Evolutionary conservation across 192 early-diverging fungal genomes (phyloP).

Genomic region (Coemansia sp.): DNA sequence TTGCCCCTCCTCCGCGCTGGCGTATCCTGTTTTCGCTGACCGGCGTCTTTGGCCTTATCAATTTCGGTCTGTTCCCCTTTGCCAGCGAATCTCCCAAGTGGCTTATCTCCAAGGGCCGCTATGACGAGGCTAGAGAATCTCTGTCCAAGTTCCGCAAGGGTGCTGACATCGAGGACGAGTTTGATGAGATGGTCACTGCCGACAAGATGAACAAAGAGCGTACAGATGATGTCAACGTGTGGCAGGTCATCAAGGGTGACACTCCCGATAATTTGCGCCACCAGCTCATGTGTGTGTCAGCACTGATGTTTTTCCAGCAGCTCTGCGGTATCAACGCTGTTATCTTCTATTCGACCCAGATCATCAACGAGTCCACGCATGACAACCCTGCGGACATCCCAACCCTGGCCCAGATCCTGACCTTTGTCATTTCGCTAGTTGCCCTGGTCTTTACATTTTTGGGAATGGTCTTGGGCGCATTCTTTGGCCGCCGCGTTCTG

Average conservation of each 20-base stretch:
- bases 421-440: slow-evolving; percentile 51
- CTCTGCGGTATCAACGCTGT: slow-evolving; percentile 83
- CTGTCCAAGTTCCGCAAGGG: slow-evolving; percentile 59
- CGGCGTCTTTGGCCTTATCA: slow-evolving; percentile 60
- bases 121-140: slow-evolving; percentile 58
- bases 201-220: slow-evolving; percentile 42
- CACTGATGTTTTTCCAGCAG: slow-evolving; percentile 77
- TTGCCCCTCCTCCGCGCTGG: slow-evolving; percentile 68
- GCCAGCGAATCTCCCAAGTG: slow-evolving; percentile 80
- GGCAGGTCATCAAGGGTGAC: slow-evolving; percentile 57
- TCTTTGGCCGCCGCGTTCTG: slow-evolving; percentile 68
- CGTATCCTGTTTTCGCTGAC: slow-evolving; percentile 67
- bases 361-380: slow-evolving; percentile 62
- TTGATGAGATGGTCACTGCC: slow-evolving; percentile 60
- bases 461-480: slow-evolving; percentile 65
- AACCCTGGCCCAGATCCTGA: slow-evolving; percentile 53
- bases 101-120: slow-evolving; percentile 64
- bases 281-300: slow-evolving; percentile 64
- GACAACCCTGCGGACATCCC: slow-evolving; percentile 52
- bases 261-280: slow-evolving; percentile 58
- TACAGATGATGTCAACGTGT: slow-evolving; percentile 50
- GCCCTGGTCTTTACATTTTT: slow-evolving; percentile 48
- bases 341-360: slow-evolving; percentile 85
- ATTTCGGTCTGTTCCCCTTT: slow-evolving; percentile 62
- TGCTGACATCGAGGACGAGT: slow-evolving; percentile 63